These are phyloP conservation scores for Rhynchosporium agropyri DNA, from an alignment of 2,329 filamentous ascomycete species.

Conservation along the genomic window DNA sequence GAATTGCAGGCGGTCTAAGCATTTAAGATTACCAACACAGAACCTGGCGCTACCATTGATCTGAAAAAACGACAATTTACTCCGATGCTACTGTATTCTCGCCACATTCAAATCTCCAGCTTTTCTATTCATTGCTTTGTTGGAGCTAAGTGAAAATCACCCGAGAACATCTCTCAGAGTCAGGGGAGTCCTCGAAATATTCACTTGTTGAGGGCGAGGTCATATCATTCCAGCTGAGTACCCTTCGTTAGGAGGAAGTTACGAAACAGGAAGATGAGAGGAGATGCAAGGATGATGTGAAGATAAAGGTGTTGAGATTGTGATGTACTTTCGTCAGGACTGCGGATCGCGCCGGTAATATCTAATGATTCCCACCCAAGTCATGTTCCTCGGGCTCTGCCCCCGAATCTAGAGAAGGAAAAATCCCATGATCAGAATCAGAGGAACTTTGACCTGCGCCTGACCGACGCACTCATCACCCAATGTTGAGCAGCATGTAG, in stretches of 20 bases:
- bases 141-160: constrained; percentile 82
- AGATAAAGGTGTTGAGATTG: constrained; percentile 26
- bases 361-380: too few relatives aligned
- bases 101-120: constrained; percentile 67
- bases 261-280: constrained; percentile 82
- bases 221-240: constrained; percentile 73
- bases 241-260: constrained; percentile 65
- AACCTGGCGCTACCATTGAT: constrained; percentile 55
- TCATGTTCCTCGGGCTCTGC: too few relatives aligned
- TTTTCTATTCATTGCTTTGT: constrained; percentile 66
- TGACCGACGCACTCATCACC: too few relatives aligned
- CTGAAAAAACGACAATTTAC: constrained; percentile 75
- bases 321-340: not conserved
- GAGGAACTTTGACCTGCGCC: too few relatives aligned
- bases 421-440: too few relatives aligned
- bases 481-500: too few relatives aligned
- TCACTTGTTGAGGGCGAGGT: constrained; percentile 63
- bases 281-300: constrained; percentile 66
- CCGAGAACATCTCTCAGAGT: constrained; percentile 65
- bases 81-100: constrained; percentile 69
- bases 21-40: constrained; percentile 50
- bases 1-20: constrained; percentile 39
- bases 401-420: not conserved
- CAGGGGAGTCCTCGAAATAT: constrained; percentile 71
- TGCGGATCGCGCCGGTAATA: too few relatives aligned